phyloP scores from a whole-genome alignment of 164 flowering plant genomes.

The Brasenia schreberi region DNA sequence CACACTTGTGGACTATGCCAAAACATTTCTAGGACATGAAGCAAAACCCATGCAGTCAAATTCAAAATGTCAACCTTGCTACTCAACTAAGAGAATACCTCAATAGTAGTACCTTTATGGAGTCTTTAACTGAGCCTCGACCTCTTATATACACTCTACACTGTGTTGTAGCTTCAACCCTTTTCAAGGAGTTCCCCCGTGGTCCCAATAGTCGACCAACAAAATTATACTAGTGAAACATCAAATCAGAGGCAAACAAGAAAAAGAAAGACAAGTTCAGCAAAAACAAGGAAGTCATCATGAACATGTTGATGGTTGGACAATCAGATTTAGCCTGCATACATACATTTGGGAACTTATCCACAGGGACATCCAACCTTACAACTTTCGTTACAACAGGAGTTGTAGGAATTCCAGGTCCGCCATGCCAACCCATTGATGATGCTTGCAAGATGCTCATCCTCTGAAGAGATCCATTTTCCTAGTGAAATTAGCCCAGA shows the following conservation, averaged over 20 bases:
- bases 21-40: too few species aligned
- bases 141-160: conserved; percentile 84
- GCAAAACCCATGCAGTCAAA: too few species aligned
- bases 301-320: neutral
- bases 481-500: neutral
- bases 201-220: conserved; percentile 85
- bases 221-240: conserved; percentile 54
- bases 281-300: neutral
- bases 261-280: neutral
- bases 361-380: conserved; percentile 78
- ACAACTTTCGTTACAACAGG: conserved; percentile 58
- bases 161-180: conserved; percentile 69
- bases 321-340: neutral
- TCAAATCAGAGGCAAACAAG: neutral
- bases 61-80: too few species aligned
- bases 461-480: conserved; percentile 23
- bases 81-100: too few species aligned
- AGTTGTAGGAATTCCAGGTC: conserved; percentile 38
- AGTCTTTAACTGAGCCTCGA: conserved; percentile 70
- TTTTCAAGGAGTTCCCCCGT: conserved; percentile 82
- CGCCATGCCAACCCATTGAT: conserved; percentile 55
- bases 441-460: conserved; percentile 41
- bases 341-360: conserved; percentile 68
- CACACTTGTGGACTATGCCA: too few species aligned
- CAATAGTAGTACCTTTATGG: conserved; percentile 38